phyloP scores from a whole-genome alignment of 1,284 basidiomycete species.

The Hypsizygus ulmarius region DNA sequence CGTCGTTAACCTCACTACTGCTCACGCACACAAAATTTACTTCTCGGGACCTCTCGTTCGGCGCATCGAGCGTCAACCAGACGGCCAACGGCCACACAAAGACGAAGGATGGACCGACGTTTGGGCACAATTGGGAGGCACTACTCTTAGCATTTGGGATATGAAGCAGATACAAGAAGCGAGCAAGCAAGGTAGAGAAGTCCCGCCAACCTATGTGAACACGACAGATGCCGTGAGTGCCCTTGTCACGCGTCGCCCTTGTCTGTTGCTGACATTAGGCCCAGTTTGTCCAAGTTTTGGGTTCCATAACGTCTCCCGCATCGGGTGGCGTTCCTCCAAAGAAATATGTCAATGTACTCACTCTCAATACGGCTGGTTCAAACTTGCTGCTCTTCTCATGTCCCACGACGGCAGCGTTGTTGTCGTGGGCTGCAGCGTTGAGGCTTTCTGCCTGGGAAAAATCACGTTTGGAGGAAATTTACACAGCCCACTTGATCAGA shows the following conservation, averaged over 20 bases:
- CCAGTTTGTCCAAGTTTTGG: slow-evolving; percentile 74
- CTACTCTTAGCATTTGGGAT: slow-evolving; percentile 89
- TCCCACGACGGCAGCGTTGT: slow-evolving; percentile 64
- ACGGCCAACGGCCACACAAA: slow-evolving; percentile 68
- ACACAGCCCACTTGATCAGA: slow-evolving; percentile 90
- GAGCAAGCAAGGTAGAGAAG: slow-evolving; percentile 74
- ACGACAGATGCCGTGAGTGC: slow-evolving; percentile 79
- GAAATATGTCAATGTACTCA: slow-evolving; percentile 78
- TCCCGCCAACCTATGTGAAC: slow-evolving; percentile 85
- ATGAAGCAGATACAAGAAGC: slow-evolving; percentile 84
- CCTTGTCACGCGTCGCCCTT: slow-evolving; percentile 11
- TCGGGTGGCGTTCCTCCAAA: slow-evolving; percentile 45
- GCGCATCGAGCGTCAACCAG: slow-evolving; percentile 69
- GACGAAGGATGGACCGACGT: slow-evolving; percentile 90
- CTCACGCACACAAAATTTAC: slow-evolving; percentile 77
- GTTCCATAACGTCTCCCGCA: slow-evolving; percentile 64
- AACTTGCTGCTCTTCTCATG: slow-evolving; percentile 91
- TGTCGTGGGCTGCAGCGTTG: slow-evolving; percentile 91
- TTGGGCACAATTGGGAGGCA: slow-evolving; percentile 92
- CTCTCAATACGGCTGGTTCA: slow-evolving; percentile 91
- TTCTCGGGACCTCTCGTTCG: slow-evolving; percentile 79
- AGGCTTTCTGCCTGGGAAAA: slow-evolving; percentile 95
- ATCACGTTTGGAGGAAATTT: slow-evolving; percentile 93
- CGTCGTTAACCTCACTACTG: slow-evolving; percentile 62
- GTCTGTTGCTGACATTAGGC: slow-evolving; percentile 11